Base-by-base conservation (phyloP, 2,329 filamentous ascomycete species). In the Diplodia mutila region DNA sequence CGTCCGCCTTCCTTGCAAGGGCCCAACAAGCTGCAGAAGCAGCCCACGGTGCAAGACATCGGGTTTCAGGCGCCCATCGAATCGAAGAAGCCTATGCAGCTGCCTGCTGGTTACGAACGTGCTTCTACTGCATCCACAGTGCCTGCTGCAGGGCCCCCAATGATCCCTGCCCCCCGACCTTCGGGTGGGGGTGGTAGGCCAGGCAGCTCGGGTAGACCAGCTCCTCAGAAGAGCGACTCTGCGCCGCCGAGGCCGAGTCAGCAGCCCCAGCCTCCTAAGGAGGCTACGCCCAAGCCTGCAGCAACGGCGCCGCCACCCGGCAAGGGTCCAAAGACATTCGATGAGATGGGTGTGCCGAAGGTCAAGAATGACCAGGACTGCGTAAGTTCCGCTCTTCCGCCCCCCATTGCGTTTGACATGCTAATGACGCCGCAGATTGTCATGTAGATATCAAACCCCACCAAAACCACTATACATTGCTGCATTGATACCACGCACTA, bases 301-400 rank as follows among this genome's bases (percentile, higher is more conserved):
- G 72, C 71, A n/a, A 70, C 61, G 53, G 42, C 63, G 6, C 37
- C 76, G n/a, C 18, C 70, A 2, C 69, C 71, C 27, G 54, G 61
- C 46, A 67, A 67, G 59, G 95, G 94, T 12, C 94, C 95, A 0
- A 92, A 95, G 73, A 98, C 95, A 0, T 99, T 99, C 78, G 94
- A 97, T 77, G 94, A 96, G 77, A 99, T 99, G 95, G 95, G 95
- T 48, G 94, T 99, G 73, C 92, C 93, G 7, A 86, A 89, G 74
- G 89, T 85, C 57, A 94, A 95, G 79, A 86, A 90, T 69, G 92
- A 97, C n/a, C 87, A 87, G 72, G 94, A 98, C 80, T 99, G 94
- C 83, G 94, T 97, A 88, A 83, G 86, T 83, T 18, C 7, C 8
- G 85, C 82, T n/a, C 23, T 48, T 39, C 6, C 9, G 7, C 7